phyloP scores from a whole-genome alignment of 1,139 yeast genomes.

The Scheffersomyces insectosa region DNA sequence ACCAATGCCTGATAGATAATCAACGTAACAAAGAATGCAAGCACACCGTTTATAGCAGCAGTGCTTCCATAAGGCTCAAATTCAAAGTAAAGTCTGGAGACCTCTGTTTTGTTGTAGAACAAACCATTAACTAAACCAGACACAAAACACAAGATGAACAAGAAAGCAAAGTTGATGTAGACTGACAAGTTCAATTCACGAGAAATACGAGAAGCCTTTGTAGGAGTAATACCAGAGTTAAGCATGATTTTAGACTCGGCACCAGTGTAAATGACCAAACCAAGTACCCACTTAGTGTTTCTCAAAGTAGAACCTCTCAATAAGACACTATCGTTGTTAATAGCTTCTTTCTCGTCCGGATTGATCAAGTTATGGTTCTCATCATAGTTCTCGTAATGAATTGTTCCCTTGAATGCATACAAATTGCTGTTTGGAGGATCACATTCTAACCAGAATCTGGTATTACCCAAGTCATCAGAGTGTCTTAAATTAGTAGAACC shows the following conservation, averaged over 20 bases:
- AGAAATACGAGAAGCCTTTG: constrained; percentile 81
- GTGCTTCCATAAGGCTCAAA: constrained; percentile 48
- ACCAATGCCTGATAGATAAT: constrained; percentile 89
- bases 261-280: constrained; percentile 88
- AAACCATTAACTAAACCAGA: constrained; percentile 84
- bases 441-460: constrained; percentile 83
- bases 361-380: constrained; percentile 36
- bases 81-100: constrained; percentile 72
- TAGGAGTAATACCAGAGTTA: constrained; percentile 91
- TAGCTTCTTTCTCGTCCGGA: constrained; percentile 64
- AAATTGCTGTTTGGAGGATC: constrained; percentile 87
- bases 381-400: constrained; percentile 57
- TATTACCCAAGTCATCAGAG: constrained; percentile 69
- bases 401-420: constrained; percentile 85
- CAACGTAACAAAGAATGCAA: constrained; percentile 85
- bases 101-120: constrained; percentile 52
- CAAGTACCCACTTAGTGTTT: constrained; percentile 93
- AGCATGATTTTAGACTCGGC: constrained; percentile 88
- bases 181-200: constrained; percentile 83
- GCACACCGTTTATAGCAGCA: constrained; percentile 76
- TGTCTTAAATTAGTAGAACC: constrained; percentile 54
- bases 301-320: constrained; percentile 90
- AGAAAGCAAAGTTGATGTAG: constrained; percentile 68
- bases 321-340: constrained; percentile 75
- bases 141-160: constrained; percentile 77